These are phyloP conservation scores for Diaporthe sp. DNA, from an alignment of 2,329 filamentous ascomycete genomes.

Conservation along the genomic window DNA sequence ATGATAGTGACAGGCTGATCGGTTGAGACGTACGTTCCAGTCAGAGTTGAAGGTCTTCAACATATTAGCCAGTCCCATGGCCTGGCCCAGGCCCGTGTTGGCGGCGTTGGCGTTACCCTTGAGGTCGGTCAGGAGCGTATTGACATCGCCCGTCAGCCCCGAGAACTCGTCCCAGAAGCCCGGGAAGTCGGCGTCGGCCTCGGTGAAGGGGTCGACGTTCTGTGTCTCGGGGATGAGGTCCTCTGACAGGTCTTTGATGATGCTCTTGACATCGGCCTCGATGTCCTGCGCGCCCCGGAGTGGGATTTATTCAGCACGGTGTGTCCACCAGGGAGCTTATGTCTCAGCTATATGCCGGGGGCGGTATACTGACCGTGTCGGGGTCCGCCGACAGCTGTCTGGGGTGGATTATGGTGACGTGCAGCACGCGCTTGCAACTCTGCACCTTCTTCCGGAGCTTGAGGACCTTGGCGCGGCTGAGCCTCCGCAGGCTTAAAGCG, in stretches of 20 bases:
- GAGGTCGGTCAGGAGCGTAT: neutral
- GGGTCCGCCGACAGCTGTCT: neutral
- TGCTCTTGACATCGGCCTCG: neutral
- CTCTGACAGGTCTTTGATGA: neutral
- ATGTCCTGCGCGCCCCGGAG: neutral
- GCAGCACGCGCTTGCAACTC: neutral
- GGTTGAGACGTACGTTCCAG: neutral
- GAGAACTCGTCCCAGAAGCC: neutral
- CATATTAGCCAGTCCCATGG: neutral
- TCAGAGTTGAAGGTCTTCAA: neutral
- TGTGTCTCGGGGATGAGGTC: neutral
- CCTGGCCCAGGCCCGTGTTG: neutral
- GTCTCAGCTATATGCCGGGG: too few relatives aligned
- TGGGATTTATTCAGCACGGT: too few relatives aligned
- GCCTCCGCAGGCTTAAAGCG: neutral
- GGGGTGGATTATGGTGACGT: neutral
- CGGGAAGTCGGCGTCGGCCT: neutral
- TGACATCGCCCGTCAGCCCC: neutral
- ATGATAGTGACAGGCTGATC: neutral
- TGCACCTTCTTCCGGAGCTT: neutral
- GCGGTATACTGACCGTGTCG: too few relatives aligned
- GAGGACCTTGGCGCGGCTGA: neutral
- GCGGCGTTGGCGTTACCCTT: neutral
- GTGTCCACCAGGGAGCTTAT: too few relatives aligned
- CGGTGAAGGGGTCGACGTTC: neutral